A percentile compares a stretch with the other conserved stretches of the same genome.
phyloP scores from a whole-genome alignment of 108 stramenopile species.

The Tribonema minus region DNA sequence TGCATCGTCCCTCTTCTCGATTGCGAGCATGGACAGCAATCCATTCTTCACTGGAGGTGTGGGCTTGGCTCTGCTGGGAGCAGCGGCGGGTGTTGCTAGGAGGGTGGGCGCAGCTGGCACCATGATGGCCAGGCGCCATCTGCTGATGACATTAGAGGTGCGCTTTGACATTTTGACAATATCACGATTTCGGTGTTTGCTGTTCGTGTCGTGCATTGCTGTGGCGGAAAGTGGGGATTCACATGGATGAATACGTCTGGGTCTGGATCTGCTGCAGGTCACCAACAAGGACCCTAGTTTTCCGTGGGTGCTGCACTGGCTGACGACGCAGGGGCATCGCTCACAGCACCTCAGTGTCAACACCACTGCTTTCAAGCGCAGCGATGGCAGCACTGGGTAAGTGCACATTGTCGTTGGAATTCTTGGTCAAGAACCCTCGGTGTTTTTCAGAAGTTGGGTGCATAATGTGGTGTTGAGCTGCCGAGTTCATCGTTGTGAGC shows the following conservation, averaged over 20 bases:
- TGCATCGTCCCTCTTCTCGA: neutral
- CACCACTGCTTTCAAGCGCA: neutral
- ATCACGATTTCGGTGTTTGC: no score
- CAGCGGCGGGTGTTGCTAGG: neutral
- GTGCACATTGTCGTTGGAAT: no score
- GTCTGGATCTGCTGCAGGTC: neutral
- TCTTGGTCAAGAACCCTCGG: no score
- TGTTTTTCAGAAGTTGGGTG: no score
- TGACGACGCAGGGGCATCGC: neutral
- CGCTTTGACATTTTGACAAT: no score
- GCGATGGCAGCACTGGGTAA: no score
- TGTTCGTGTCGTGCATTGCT: no score
- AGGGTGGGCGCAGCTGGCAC: neutral
- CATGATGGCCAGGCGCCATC: neutral
- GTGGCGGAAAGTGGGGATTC: no score
- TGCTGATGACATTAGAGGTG: conserved; percentile 25
- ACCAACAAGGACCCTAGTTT: conserved; percentile 10
- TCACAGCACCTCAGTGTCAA: conserved; percentile 33
- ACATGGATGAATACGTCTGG: no score
- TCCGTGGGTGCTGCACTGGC: conserved; percentile 44
- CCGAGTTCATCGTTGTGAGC: no score
- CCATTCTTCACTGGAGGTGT: conserved; percentile 1
- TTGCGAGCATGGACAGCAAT: neutral
- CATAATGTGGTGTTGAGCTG: no score
- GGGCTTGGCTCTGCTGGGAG: neutral